Evolutionary conservation across 2,329 filamentous ascomycete species (phyloP), one percentile per base, ranked within the genome.

Genomic region (Sporothrix schenckii): DNA sequence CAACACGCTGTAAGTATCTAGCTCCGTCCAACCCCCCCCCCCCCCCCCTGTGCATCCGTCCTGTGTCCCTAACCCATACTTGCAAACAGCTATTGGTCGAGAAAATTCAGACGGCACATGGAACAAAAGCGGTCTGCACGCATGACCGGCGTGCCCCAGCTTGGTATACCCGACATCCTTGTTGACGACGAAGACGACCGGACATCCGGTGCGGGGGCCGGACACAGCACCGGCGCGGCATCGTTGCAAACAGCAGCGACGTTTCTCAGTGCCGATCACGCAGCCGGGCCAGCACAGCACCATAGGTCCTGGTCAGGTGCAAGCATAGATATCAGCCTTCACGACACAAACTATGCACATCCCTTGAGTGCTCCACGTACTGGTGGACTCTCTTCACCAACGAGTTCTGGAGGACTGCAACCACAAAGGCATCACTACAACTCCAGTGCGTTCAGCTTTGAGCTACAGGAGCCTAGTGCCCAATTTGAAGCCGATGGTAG

Each of bases 121-220:
- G 89, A 93, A 50, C 85, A 84, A 71, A 93, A 93, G 80, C 87
- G 88, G 73, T 87, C 87, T 3, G 89, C 90, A 24, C 91, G 93
- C 72, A 91, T 97, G 88, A 91, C 89, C 4, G 86, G 84, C 0
- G 83, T 96, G 41, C 93, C 94, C 3, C 88, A 92, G 74, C 89
- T 97, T 74, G 90, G 89, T 24, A 91, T 97, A 34, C 94, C 94
- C 0, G 93, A 97, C 77, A 97, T 98, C 72, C 89, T 92, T 72
- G 91, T 97, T 27, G 93, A 97, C 74, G 91, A 94, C 70, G 90
- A 92, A 73, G 87, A 88, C 56, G 85, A 85, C 69, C 80, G 74
- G 74, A 76, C 76, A 47, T 76, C 75, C 74, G 71, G 72, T 54
- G 69, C 70, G 53, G 63, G 70, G 27, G 72, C 54, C 49, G 66